phyloP scores from a whole-genome alignment of 2,329 filamentous ascomycete genomes.

The Nemania sp. region DNA sequence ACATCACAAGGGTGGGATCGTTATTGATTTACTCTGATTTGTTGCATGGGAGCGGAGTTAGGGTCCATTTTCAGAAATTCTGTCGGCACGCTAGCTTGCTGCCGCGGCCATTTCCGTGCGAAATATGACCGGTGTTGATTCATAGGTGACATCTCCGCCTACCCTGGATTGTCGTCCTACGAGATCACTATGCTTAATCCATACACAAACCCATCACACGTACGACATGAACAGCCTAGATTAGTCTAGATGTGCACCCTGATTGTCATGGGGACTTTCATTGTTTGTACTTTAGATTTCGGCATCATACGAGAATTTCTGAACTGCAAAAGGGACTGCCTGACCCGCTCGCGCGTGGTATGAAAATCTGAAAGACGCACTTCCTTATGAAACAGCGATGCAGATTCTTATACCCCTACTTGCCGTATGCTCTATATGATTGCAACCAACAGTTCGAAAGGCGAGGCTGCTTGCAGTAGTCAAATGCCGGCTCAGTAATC shows the following conservation, averaged over 20 bases:
- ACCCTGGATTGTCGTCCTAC: constrained; percentile 5
- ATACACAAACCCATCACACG: constrained; percentile 1
- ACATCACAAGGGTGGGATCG: constrained; percentile 24
- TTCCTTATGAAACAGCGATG: constrained; percentile 22
- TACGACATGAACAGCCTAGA: constrained; percentile 6
- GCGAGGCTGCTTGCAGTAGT: background rate
- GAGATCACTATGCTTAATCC: background rate
- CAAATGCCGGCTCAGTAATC: too few species aligned
- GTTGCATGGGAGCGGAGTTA: constrained; percentile 34
- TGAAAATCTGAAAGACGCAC: constrained; percentile 28
- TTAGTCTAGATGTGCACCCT: constrained; percentile 1
- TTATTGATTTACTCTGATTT: constrained; percentile 16
- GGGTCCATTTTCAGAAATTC: constrained; percentile 22
- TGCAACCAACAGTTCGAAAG: background rate
- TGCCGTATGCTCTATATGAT: constrained; percentile 2
- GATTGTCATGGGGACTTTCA: constrained; percentile 14
- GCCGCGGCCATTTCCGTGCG: constrained; percentile 12
- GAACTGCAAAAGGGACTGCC: background rate
- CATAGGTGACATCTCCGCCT: background rate
- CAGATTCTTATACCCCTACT: background rate
- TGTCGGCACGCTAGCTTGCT: constrained; percentile 16
- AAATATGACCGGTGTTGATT: background rate
- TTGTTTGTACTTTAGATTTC: constrained; percentile 20
- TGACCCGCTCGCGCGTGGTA: constrained; percentile 7
- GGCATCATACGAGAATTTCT: constrained; percentile 3